These are phyloP conservation scores for Arthrobotrys iridis DNA, from an alignment of 2,329 filamentous ascomycete species.

Conservation along the genomic window DNA sequence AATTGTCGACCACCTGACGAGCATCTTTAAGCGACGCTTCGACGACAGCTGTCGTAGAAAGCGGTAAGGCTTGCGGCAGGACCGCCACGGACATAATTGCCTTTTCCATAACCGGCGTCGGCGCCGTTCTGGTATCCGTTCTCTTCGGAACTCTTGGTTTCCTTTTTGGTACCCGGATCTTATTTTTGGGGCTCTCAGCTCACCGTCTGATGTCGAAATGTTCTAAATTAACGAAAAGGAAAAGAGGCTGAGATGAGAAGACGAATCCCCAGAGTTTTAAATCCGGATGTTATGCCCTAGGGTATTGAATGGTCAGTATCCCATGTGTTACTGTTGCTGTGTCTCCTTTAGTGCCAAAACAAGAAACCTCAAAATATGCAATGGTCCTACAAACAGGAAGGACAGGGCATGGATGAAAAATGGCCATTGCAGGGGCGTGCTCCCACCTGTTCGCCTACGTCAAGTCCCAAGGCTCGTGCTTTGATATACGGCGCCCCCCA, in stretches of 20 bases:
- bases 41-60: slow-evolving; percentile 11
- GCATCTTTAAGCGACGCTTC: slow-evolving; percentile 49
- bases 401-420: slow-evolving; percentile 26
- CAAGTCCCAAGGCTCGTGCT: slow-evolving; percentile 29
- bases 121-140: slow-evolving; percentile 23
- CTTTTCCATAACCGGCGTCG: slow-evolving; percentile 36
- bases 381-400: slow-evolving; percentile 20
- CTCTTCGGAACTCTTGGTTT: slow-evolving; percentile 28
- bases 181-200: slow-evolving; percentile 38
- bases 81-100: slow-evolving; percentile 40
- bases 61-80: slow-evolving; percentile 32
- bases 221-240: slow-evolving; percentile 50
- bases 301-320: slow-evolving; percentile 20
- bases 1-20: slow-evolving; percentile 25
- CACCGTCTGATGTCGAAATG: slow-evolving; percentile 36
- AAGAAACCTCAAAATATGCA: slow-evolving; percentile 50
- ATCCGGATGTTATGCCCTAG: slow-evolving; percentile 31
- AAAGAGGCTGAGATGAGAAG: slow-evolving; percentile 52
- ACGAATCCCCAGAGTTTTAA: slow-evolving; percentile 48
- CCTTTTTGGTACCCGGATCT: slow-evolving; percentile 27
- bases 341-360: slow-evolving; percentile 51
- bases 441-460: slow-evolving; percentile 41
- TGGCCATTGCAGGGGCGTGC: slow-evolving; percentile 6
- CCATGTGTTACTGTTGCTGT: slow-evolving; percentile 22
- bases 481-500: slow-evolving; percentile 36